A percentile compares a stretch with the other conserved stretches of the same genome.
These are phyloP conservation scores for Huiozyma naganishii DNA, from an alignment of 805 yeast species.

Conservation along the genomic window DNA sequence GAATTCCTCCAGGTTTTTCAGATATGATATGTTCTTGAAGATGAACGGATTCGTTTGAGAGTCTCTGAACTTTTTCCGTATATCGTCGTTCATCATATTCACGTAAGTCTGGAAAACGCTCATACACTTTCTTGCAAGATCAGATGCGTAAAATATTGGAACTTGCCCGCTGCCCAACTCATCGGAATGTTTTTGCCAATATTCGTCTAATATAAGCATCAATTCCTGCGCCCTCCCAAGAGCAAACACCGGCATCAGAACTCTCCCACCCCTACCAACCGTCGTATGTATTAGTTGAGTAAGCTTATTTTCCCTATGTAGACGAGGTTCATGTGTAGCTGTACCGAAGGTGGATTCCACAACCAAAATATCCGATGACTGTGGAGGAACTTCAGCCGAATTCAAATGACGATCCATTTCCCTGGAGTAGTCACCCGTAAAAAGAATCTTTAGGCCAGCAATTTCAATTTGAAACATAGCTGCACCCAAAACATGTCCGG, in stretches of 20 bases:
- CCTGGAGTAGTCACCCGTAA: slow-evolving; percentile 95
- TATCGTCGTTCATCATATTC: slow-evolving; percentile 92
- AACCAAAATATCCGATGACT: slow-evolving; percentile 77
- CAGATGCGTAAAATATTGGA: slow-evolving; percentile 84
- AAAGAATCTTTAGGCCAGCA: slow-evolving; percentile 78
- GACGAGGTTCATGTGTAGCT: slow-evolving; percentile 87
- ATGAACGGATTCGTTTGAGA: slow-evolving; percentile 82
- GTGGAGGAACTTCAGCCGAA: slow-evolving; percentile 87
- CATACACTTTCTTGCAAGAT: slow-evolving; percentile 90
- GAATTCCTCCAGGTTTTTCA: slow-evolving; percentile 69
- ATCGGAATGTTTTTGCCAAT: slow-evolving; percentile 80
- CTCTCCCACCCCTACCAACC: slow-evolving; percentile 78
- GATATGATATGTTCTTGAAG: slow-evolving; percentile 72
- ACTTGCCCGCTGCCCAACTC: slow-evolving; percentile 50
- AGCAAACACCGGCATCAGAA: slow-evolving; percentile 88
- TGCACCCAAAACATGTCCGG: slow-evolving; percentile 99
- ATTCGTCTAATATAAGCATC: slow-evolving; percentile 81
- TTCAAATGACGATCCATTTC: slow-evolving; percentile 93
- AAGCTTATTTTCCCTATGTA: slow-evolving; percentile 72
- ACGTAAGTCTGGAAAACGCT: slow-evolving; percentile 95
- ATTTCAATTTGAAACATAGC: slow-evolving; percentile 95
- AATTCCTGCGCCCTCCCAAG: slow-evolving; percentile 95
- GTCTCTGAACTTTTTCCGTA: slow-evolving; percentile 63
- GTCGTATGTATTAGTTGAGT: slow-evolving; percentile 79
- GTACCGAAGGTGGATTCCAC: slow-evolving; percentile 97